Conservation (phyloP, 2,329 filamentous ascomycete genomes). For the Fusarium sp. region DNA sequence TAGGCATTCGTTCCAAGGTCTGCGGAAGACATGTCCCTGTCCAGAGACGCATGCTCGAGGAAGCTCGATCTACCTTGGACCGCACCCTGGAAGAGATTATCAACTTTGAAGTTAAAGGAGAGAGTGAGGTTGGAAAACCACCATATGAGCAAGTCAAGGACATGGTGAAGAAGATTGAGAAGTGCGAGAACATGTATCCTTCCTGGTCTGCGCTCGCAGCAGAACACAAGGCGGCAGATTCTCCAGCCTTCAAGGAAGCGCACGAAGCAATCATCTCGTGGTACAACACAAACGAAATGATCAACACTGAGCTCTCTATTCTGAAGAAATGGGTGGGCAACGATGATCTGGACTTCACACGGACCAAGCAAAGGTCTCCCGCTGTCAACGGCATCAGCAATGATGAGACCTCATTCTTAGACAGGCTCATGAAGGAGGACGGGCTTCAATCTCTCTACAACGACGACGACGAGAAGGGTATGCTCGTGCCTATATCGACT, state of each 20-base stretch:
- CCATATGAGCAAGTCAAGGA: slow-evolving; percentile 90
- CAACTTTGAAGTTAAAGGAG: slow-evolving; percentile 92
- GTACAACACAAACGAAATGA: slow-evolving; percentile 97
- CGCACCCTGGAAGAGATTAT: slow-evolving; percentile 87
- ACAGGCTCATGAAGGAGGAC: slow-evolving; percentile 95
- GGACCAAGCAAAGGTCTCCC: slow-evolving; percentile 76
- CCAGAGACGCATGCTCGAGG: slow-evolving; percentile 89
- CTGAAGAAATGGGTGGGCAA: slow-evolving; percentile 98
- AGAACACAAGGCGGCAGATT: slow-evolving; percentile 82
- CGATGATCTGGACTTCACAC: slow-evolving; percentile 90
- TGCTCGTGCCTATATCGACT: slow-evolving; percentile 84
- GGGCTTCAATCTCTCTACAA: slow-evolving; percentile 92
- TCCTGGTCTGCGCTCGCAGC: slow-evolving; percentile 79
- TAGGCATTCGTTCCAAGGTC: slow-evolving; percentile 84
- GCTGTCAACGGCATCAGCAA: slow-evolving; percentile 73
- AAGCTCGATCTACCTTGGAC: slow-evolving; percentile 80
- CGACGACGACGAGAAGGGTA: slow-evolving; percentile 74
- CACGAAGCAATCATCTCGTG: slow-evolving; percentile 92
- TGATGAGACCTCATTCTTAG: slow-evolving; percentile 95
- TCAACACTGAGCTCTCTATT: slow-evolving; percentile 93
- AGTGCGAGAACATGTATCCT: slow-evolving; percentile 86
- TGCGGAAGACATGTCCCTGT: slow-evolving; percentile 87
- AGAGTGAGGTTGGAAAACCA: slow-evolving; percentile 89
- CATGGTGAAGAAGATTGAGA: slow-evolving; percentile 90
- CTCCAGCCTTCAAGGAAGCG: slow-evolving; percentile 81